phyloP scores from a whole-genome alignment of 441 rosid species.

The Erodium moschatum region DNA sequence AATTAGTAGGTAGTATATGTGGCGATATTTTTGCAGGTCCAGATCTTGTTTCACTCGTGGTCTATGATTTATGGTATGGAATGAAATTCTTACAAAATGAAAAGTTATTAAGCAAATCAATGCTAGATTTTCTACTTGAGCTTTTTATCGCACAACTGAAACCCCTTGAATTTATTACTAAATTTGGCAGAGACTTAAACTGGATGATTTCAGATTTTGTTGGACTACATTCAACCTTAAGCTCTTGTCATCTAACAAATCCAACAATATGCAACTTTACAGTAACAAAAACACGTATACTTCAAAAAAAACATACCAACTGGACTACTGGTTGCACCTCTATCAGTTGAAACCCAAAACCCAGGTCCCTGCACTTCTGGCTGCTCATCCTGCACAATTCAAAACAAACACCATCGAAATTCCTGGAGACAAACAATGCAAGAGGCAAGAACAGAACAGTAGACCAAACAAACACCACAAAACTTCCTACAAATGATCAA shows the following conservation, averaged over 20 bases:
- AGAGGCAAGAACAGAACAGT: not conserved
- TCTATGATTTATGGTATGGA: not conserved
- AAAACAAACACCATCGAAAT: not conserved
- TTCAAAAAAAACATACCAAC: constrained; percentile 37
- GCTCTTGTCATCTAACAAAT: not conserved
- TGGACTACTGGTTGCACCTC: constrained; percentile 85
- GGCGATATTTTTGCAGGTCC: not conserved
- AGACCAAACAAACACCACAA: not conserved
- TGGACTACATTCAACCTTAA: constrained; percentile 6
- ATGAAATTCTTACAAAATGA: not conserved
- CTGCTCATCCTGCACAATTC: constrained; percentile 64
- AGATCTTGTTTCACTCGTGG: not conserved
- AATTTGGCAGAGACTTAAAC: not conserved
- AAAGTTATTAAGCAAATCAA: not conserved
- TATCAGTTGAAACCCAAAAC: constrained; percentile 64
- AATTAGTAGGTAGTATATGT: not conserved
- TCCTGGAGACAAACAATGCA: not conserved
- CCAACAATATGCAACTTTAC: not conserved
- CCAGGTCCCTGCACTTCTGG: constrained; percentile 95
- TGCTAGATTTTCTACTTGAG: not conserved
- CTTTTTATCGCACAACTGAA: not conserved
- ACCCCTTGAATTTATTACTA: not conserved
- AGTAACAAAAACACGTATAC: not conserved
- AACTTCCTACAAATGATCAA: not conserved
- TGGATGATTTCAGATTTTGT: not conserved